Percentiles rank a stretch among this genome's conserved stretches.
Conservation (phyloP, 2,329 filamentous ascomycete genomes). For the Phaeosphaeria sp. region DNA sequence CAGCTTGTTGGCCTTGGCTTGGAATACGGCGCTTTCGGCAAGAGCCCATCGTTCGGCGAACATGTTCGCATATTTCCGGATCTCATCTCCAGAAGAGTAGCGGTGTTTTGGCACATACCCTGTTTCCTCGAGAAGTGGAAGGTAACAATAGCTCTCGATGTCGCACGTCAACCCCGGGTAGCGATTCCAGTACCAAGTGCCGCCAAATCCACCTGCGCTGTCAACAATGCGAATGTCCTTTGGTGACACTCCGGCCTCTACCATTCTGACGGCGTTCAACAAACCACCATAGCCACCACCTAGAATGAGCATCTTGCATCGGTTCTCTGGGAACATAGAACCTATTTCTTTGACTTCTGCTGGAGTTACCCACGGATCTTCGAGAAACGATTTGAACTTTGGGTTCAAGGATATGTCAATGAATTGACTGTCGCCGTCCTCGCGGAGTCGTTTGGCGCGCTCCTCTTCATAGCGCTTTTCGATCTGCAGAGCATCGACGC, state of each 20-base stretch:
- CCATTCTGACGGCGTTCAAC: constrained; percentile 43
- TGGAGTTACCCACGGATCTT: constrained; percentile 2
- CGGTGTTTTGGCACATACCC: constrained; percentile 61
- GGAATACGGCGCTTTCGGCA: constrained; percentile 49
- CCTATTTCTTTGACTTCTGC: not conserved
- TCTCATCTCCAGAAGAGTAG: constrained; percentile 52
- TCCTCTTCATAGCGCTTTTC: constrained; percentile 1
- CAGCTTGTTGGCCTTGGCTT: constrained; percentile 27
- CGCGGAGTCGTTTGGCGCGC: constrained; percentile 1
- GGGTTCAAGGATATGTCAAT: not conserved
- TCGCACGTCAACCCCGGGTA: constrained; percentile 62
- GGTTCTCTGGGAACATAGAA: not conserved
- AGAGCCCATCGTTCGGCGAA: constrained; percentile 36
- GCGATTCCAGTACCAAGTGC: constrained; percentile 56
- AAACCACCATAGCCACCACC: constrained; percentile 51
- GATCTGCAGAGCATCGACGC: not conserved
- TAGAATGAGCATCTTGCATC: constrained; percentile 35
- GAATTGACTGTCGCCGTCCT: not conserved
- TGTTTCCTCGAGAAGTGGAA: constrained; percentile 65
- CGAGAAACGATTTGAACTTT: not conserved
- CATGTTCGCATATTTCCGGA: constrained; percentile 48
- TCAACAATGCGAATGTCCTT: constrained; percentile 49
- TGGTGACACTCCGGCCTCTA: constrained; percentile 39
- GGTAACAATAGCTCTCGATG: constrained; percentile 63
- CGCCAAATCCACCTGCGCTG: constrained; percentile 52